Conservation (phyloP, 139 green algal genomes). For the Coelastrella sp. region DNA sequence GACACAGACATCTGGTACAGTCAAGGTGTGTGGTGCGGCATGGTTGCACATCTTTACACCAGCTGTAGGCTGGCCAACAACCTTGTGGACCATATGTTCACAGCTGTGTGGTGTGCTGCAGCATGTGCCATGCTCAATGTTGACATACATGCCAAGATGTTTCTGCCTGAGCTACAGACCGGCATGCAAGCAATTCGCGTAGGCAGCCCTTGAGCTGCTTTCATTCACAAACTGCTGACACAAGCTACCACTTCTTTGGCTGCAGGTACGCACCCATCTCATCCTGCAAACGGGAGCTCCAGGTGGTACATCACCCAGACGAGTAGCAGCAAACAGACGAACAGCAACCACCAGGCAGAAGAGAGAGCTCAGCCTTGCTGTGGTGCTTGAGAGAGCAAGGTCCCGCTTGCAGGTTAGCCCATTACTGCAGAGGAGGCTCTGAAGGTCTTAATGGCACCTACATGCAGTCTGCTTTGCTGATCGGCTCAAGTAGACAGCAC, state of each 20-base stretch:
- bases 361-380: constrained; percentile 49
- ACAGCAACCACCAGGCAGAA: constrained; percentile 14
- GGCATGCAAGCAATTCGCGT: too few relatives aligned
- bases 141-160: too few relatives aligned
- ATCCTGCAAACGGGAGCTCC: constrained; percentile 32
- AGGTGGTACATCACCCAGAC: constrained; percentile 9
- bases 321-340: background rate
- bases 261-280: constrained; percentile 50
- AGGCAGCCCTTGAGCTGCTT: too few relatives aligned
- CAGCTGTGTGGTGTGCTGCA: too few relatives aligned
- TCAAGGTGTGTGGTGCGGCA: constrained; percentile 60
- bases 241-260: background rate
- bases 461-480: background rate
- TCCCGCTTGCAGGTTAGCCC: constrained; percentile 41
- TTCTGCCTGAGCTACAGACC: too few relatives aligned
- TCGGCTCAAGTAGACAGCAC: background rate
- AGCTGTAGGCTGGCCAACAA: too few relatives aligned
- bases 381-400: constrained; percentile 65
- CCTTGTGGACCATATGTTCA: too few relatives aligned
- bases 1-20: constrained; percentile 56
- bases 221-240: too few relatives aligned
- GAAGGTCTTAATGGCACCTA: background rate
- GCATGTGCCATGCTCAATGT: too few relatives aligned
- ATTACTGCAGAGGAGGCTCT: too few relatives aligned
- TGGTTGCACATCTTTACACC: background rate